Percentiles rank a stretch among this genome's conserved stretches.
Evolutionary conservation across 176 grass and related monocot genomes (phyloP).

Genomic region (Oryza meridionalis): DNA sequence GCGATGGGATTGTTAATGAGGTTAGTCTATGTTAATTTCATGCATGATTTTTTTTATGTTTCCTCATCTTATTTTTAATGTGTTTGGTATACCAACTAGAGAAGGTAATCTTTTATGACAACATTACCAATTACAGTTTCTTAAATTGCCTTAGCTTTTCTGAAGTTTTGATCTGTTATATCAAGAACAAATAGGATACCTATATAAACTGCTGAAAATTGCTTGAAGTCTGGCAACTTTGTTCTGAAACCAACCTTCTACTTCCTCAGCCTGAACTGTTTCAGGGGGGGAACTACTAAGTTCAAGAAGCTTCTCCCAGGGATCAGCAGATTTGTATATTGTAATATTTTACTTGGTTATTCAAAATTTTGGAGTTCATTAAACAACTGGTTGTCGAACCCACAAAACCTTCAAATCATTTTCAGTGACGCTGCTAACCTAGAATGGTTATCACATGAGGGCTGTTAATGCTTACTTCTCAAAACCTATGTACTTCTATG

Average conservation of each 20-base stretch:
- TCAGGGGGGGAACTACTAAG: background rate
- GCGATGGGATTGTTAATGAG: constrained; percentile 99
- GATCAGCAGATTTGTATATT: background rate
- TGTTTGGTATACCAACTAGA: constrained; percentile 17
- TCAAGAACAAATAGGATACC: background rate
- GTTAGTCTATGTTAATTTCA: constrained; percentile 53
- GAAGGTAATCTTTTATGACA: constrained; percentile 11
- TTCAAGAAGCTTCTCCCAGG: constrained; percentile 19
- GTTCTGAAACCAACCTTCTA: constrained; percentile 33
- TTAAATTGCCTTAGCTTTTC: background rate
- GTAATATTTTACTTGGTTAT: constrained; percentile 7
- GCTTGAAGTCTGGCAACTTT: background rate
- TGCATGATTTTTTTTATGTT: constrained; percentile 14
- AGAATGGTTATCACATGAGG: constrained; percentile 23
- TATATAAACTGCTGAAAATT: constrained; percentile 8
- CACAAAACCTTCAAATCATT: background rate
- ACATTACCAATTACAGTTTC: constrained; percentile 23
- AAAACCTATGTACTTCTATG: constrained; percentile 2
- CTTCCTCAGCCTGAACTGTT: background rate
- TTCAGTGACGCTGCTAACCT: background rate
- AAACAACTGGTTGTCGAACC: background rate
- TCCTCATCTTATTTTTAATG: background rate
- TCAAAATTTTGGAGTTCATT: constrained; percentile 5
- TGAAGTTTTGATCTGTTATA: constrained; percentile 2
- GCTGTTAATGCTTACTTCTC: background rate